Percentiles rank a stretch among this genome's conserved stretches.
Conservation (phyloP, 768 basidiomycete genomes). For the Vishniacozyma victoriae region DNA sequence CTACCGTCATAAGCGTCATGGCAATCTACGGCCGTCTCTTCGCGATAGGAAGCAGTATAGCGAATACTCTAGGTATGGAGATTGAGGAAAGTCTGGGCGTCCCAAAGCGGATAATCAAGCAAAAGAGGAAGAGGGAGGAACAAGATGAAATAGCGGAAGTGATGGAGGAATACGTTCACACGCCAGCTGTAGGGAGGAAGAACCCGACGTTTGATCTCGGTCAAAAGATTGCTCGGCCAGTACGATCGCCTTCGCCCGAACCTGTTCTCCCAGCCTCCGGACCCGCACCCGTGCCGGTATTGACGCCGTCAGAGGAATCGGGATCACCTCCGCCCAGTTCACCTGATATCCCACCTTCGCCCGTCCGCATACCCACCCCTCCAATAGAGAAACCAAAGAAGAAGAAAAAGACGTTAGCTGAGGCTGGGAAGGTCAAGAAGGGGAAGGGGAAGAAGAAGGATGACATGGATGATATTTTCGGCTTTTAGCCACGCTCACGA, state of each 20-base stretch:
- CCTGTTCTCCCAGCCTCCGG: too few species aligned
- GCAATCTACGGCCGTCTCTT: constrained; percentile 28
- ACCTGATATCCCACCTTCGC: too few species aligned
- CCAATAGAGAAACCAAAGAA: constrained; percentile 1
- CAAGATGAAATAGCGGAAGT: background rate
- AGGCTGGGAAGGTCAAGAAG: constrained; percentile 10
- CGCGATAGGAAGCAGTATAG: constrained; percentile 14
- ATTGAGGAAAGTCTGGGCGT: background rate
- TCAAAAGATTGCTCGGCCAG: too few species aligned
- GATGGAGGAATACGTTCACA: too few species aligned
- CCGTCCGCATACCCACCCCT: too few species aligned
- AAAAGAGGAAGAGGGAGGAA: background rate
- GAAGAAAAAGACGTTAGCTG: background rate
- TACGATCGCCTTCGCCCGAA: too few species aligned
- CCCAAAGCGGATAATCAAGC: background rate
- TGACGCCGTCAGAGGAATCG: too few species aligned
- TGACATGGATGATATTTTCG: constrained; percentile 16
- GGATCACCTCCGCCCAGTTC: too few species aligned
- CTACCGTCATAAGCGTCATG: constrained; percentile 20
- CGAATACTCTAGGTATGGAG: constrained; percentile 5
- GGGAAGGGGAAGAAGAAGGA: constrained; percentile 7
- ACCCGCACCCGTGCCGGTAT: too few species aligned
- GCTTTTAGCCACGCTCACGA: constrained; percentile 7
- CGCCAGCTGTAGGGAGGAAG: too few species aligned
- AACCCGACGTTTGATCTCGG: too few species aligned